Conservation (phyloP, 129 eudicot genomes). For the Tanacetum coccineum region DNA sequence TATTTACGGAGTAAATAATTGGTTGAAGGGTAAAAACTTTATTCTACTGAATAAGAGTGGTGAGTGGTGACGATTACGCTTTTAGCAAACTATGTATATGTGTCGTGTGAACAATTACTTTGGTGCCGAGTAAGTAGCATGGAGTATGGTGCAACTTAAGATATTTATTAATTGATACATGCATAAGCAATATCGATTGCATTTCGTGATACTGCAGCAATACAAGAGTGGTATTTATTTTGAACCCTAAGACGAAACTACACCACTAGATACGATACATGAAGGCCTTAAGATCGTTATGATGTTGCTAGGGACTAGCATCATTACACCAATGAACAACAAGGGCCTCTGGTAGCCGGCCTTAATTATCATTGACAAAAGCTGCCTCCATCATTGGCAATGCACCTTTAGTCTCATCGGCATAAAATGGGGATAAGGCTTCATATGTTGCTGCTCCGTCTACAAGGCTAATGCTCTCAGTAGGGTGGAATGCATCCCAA, state of each 20-base stretch:
- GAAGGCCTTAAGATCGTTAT: not conserved
- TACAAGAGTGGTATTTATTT: not conserved
- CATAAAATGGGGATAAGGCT: conserved; percentile 23
- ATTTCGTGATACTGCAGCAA: not conserved
- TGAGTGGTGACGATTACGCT: too few species aligned
- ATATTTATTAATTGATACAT: not conserved
- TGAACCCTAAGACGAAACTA: not conserved
- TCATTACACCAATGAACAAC: not conserved
- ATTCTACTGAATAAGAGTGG: too few species aligned
- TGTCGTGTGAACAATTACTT: too few species aligned
- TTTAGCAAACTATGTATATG: too few species aligned
- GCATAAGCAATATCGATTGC: too few species aligned
- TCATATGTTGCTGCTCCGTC: conserved; percentile 18
- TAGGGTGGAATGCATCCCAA: conserved; percentile 45
- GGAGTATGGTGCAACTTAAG: too few species aligned
- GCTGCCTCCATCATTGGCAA: not conserved
- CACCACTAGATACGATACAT: not conserved
- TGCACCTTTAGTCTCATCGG: not conserved
- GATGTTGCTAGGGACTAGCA: not conserved
- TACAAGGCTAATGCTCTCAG: conserved; percentile 16
- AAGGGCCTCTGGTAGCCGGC: not conserved
- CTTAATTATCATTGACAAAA: not conserved
- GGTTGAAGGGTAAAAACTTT: too few species aligned
- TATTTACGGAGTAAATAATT: too few species aligned
- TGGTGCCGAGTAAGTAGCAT: too few species aligned